phyloP scores from a whole-genome alignment of 768 basidiomycete species.

The Candolleomyces eurysporus region DNA sequence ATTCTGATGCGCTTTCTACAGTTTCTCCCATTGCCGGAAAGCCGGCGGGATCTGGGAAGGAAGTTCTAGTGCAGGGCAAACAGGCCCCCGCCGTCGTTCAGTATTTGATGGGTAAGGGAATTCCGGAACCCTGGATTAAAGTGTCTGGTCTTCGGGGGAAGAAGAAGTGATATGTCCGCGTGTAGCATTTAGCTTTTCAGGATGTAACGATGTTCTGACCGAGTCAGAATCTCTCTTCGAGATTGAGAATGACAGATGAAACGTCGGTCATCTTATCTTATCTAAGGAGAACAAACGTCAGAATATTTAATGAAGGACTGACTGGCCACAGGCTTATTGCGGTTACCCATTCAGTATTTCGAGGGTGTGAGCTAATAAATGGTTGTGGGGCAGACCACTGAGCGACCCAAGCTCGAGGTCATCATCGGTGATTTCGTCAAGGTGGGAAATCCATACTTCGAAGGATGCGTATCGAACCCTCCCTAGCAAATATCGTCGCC shows the following conservation, averaged over 20 bases:
- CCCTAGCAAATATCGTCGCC: conserved; percentile 99
- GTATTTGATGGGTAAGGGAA: conserved; percentile 63
- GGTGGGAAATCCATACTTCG: conserved; percentile 96
- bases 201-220: no score
- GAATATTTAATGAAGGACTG: no score
- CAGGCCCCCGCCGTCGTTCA: conserved; percentile 67
- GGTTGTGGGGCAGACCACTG: conserved; percentile 62
- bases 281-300: conserved; percentile 3
- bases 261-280: conserved; percentile 3
- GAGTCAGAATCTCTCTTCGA: no score
- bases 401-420: conserved; percentile 92
- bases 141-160: conserved; percentile 44
- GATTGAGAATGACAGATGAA: neutral
- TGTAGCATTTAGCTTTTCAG: neutral
- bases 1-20: conserved; percentile 22
- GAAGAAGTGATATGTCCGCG: conserved; percentile 30
- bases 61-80: conserved; percentile 85
- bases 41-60: conserved; percentile 45
- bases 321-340: conserved; percentile 4
- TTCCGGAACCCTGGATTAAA: conserved; percentile 83
- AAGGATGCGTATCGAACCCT: conserved; percentile 98
- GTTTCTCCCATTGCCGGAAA: conserved; percentile 64
- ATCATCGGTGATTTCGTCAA: conserved; percentile 98
- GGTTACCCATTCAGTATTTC: neutral
- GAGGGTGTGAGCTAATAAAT: neutral